Base-by-base conservation (phyloP, 78 protist genomes). In the Dictyostelium brefeldianum region DNA sequence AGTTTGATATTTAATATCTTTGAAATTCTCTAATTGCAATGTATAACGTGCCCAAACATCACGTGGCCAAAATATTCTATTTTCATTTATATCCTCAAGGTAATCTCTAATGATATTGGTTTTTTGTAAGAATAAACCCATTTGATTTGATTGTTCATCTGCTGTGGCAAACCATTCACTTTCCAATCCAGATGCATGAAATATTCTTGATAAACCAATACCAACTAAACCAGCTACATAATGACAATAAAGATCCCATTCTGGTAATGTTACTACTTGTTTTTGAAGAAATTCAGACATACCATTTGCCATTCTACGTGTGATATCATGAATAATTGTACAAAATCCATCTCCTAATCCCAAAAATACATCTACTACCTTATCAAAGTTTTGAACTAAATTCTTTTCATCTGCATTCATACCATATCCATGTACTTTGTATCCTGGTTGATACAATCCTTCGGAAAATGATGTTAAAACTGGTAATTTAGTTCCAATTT, bases 161-260 rank as follows among this genome's bases (percentile, higher is more conserved):
- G 90, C 80, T 3, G 62, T 64, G 80, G 83, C 83, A 41, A 87
- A 74, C 96, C 85, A 78, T 69, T 70, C 89, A 46, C 94, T 83
- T 36, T 98, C 98, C 20, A 97, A 82, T 7, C 97, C 98, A 7
- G 96, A 84, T 12, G 84, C 96, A 3, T 91, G 57, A 46, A 98
- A 98, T 41, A 98, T 81, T 15, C 57, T 62, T 14, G 96, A 51
- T 12, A 98, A 95, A 59, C 99, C 99, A 59, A 97, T 91, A 46
- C 99, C 99, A n/a, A 97, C 99, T 22, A 98, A 78, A 67, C 99
- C 99, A 5, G 99, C 99, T 12, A 98, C 99, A 69, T 98, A 98
- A 91, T 97, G 98, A 75, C 99, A 98, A 94, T 98, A 98, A 69
- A 85, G 69, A 78, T 97, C 94, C 83, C 95, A 97, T 57, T 97